Evolutionary conservation across 306 rosid species (phyloP).

Genomic region (Begonia loranthoides): DNA sequence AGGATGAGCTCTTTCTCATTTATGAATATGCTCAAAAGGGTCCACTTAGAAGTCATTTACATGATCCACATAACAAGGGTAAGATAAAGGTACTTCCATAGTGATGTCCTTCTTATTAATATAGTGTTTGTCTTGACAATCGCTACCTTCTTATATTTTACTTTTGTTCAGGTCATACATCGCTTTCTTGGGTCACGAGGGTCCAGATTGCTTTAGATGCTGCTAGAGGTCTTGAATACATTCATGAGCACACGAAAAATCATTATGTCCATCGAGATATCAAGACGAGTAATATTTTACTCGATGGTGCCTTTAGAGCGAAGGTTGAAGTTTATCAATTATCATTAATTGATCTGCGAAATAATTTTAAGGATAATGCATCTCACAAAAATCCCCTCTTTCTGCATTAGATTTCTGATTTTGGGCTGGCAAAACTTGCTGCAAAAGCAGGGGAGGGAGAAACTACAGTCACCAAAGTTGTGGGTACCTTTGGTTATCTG

Average conservation of each 20-base stretch:
- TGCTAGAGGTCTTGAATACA: constrained; percentile 96
- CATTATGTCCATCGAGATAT: constrained; percentile 96
- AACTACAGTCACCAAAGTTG: constrained; percentile 69
- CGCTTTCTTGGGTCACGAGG: constrained; percentile 97
- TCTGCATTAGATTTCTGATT: constrained; percentile 72
- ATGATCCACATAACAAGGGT: constrained; percentile 90
- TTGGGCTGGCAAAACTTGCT: constrained; percentile 89
- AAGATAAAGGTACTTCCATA: constrained; percentile 7
- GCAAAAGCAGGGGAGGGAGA: constrained; percentile 79
- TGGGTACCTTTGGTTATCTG: constrained; percentile 93
- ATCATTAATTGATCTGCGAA: constrained; percentile 4
- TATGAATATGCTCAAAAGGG: constrained; percentile 95
- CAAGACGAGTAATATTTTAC: constrained; percentile 94
- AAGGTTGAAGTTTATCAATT: constrained; percentile 34
- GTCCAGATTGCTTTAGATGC: constrained; percentile 89
- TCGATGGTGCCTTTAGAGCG: constrained; percentile 78
- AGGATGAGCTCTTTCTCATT: constrained; percentile 72
- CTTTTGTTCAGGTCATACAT: constrained; percentile 50
- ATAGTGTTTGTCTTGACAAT: no score
- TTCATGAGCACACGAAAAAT: constrained; percentile 88
- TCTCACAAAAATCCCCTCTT: constrained; percentile 5
- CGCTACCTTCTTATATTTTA: background rate
- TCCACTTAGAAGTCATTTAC: constrained; percentile 83
- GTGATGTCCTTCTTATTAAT: no score
- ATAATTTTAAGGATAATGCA: constrained; percentile 6